Evolutionary conservation across 169 alveolate species (phyloP).

Genomic region (Hepatocystis sp.): DNA sequence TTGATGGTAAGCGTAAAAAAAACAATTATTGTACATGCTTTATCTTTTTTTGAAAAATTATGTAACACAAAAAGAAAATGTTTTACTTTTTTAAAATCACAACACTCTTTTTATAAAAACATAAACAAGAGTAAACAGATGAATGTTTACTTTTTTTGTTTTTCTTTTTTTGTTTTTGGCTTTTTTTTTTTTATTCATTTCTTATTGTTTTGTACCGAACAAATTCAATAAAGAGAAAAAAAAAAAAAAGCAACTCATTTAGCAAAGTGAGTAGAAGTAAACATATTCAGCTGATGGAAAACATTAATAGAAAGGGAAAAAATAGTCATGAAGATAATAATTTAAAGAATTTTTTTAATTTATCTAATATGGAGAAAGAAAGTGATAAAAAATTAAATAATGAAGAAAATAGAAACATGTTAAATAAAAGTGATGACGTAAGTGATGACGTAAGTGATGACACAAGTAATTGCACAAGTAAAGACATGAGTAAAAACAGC

Average conservation of each 20-base stretch:
- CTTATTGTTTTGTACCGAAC: not conserved
- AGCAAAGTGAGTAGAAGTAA: no score
- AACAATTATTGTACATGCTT: not conserved
- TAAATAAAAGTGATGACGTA: not conserved
- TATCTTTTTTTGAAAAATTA: not conserved
- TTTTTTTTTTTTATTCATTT: not conserved
- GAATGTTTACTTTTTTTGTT: not conserved
- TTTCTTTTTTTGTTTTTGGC: not conserved
- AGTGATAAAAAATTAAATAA: not conserved
- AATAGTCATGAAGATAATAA: conserved; percentile 6
- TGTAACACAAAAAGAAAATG: not conserved
- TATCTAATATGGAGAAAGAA: not conserved
- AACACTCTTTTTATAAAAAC: no score
- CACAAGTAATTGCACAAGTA: no score
- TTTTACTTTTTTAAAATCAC: no score
- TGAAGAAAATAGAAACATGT: not conserved
- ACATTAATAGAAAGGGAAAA: conserved; percentile 24
- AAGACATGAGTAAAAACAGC: no score
- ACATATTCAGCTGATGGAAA: no score
- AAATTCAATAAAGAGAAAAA: not conserved
- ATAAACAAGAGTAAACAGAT: not conserved
- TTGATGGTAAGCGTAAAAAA: conserved; percentile 12
- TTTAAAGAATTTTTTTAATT: not conserved
- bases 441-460: no score
- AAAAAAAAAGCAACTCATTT: no score